These are phyloP conservation scores for Lachnellula arida DNA, from an alignment of 2,329 filamentous ascomycete species.

Conservation along the genomic window DNA sequence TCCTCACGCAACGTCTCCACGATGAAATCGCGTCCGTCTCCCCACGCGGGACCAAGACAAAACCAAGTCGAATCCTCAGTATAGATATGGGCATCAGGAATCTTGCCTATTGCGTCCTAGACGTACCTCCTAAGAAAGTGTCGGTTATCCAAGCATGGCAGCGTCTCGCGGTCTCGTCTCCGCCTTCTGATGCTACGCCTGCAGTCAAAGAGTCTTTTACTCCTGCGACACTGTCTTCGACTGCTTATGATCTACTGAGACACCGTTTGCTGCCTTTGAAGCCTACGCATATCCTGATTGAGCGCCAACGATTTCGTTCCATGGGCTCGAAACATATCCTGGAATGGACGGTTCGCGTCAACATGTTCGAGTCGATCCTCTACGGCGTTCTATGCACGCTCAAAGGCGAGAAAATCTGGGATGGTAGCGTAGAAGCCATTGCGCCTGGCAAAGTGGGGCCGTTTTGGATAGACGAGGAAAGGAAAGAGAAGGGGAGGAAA, in stretches of 20 bases:
- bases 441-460: conserved; percentile 49
- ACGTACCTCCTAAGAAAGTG: conserved; percentile 23
- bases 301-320: conserved; percentile 57
- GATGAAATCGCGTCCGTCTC: conserved; percentile 31
- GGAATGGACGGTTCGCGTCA: conserved; percentile 81
- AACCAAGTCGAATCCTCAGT: conserved; percentile 54
- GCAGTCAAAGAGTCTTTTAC: conserved; percentile 43
- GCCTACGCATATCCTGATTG: conserved; percentile 68
- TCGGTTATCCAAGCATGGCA: conserved; percentile 32
- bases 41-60: conserved; percentile 15
- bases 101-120: conserved; percentile 66
- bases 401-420: conserved; percentile 39
- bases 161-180: conserved; percentile 22
- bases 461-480: conserved; percentile 46
- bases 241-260: conserved; percentile 50
- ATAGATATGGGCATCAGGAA: conserved; percentile 85
- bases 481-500: conserved; percentile 30
- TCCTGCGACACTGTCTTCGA: conserved; percentile 47
- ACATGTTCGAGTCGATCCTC: conserved; percentile 77
- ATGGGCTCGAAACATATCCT: conserved; percentile 60
- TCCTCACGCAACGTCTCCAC: conserved; percentile 47
- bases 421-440: conserved; percentile 45
- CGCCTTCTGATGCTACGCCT: background rate
- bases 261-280: conserved; percentile 43
- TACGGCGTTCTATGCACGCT: conserved; percentile 64